Conservation (phyloP, 2,329 filamentous ascomycete species). For the Microcera coccophila region DNA sequence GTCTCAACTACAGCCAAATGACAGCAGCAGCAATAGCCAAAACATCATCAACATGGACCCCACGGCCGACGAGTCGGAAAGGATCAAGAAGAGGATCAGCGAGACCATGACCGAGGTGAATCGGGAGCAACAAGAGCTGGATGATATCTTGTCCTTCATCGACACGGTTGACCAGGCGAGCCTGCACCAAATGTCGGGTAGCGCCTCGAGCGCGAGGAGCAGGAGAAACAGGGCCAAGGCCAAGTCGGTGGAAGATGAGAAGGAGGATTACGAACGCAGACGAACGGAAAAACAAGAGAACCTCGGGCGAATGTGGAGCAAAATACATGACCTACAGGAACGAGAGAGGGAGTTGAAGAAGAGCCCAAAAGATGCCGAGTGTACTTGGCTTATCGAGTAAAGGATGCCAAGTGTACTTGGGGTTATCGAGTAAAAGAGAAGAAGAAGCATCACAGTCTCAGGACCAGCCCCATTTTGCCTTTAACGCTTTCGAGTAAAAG, state of each 20-base stretch:
- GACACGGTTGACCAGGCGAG: background rate
- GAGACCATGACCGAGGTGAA: background rate
- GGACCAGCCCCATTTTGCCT: too few species aligned
- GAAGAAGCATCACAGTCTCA: background rate
- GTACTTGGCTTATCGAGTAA: too few species aligned
- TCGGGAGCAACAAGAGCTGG: background rate
- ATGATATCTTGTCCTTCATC: background rate
- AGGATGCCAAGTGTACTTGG: too few species aligned
- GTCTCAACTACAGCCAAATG: too few species aligned
- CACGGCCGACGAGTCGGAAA: too few species aligned
- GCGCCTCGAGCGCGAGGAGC: background rate
- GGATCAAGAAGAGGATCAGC: background rate
- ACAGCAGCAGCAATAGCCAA: too few species aligned
- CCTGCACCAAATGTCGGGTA: background rate
- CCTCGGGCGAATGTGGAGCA: background rate
- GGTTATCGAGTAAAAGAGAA: too few species aligned
- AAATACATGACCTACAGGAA: conserved; percentile 1
- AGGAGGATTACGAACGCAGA: background rate
- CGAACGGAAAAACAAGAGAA: background rate
- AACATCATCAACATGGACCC: too few species aligned
- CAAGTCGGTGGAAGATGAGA: background rate
- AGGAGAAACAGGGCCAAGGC: background rate
- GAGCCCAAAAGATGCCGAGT: too few species aligned
- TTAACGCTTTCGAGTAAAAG: too few species aligned
- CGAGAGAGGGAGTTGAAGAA: conserved; percentile 1